Conservation (phyloP, 139 green algal genomes). For the Coelastrella sp. region DNA sequence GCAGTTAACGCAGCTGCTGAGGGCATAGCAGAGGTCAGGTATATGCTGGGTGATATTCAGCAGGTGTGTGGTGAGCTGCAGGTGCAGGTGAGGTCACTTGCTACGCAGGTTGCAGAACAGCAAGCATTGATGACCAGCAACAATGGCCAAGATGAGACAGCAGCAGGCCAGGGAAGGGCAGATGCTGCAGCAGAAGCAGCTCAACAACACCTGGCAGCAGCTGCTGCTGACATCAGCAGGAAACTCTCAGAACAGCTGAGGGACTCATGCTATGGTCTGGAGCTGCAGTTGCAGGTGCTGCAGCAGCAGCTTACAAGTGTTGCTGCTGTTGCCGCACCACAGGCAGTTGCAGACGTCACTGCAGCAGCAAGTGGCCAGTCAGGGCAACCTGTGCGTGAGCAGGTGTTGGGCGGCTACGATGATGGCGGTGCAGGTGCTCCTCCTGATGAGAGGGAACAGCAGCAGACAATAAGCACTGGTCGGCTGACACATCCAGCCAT, state of each 20-base stretch:
- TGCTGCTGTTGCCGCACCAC: conserved; percentile 11
- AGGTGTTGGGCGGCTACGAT: neutral
- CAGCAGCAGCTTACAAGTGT: neutral
- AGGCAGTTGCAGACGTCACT: neutral
- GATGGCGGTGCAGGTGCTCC: no score
- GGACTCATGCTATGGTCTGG: neutral
- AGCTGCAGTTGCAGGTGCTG: conserved; percentile 17
- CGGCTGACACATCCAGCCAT: no score
- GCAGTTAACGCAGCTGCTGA: conserved; percentile 20
- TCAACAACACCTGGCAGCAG: conserved; percentile 25
- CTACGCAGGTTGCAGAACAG: neutral
- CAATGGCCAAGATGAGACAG: conserved; percentile 18
- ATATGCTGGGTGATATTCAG: conserved; percentile 9
- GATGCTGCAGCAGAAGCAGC: neutral
- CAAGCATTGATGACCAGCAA: conserved; percentile 27
- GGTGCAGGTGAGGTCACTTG: neutral
- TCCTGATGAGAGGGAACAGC: neutral
- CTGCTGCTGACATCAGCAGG: neutral
- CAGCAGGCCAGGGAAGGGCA: neutral
- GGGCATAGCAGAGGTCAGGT: conserved; percentile 8
- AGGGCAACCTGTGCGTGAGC: neutral
- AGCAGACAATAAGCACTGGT: neutral
- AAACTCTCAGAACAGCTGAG: conserved; percentile 24
- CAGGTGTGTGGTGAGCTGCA: neutral
- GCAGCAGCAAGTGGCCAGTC: conserved; percentile 10